Base-by-base conservation (phyloP, 2,329 filamentous ascomycete genomes). In the Penicillium sp. region DNA sequence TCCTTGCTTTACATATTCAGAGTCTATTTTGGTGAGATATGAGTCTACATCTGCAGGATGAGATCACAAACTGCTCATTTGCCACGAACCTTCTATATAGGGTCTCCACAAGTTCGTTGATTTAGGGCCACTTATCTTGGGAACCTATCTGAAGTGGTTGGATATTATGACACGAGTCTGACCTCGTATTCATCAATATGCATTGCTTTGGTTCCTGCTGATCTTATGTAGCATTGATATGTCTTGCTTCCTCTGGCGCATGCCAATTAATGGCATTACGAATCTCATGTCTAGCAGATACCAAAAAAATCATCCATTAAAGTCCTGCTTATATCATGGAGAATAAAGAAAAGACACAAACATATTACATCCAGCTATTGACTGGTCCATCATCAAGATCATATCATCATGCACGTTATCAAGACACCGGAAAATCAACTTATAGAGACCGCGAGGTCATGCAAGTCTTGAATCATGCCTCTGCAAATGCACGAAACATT, bases 401-500 rank as follows among this genome's bases (percentile, higher is more conserved):
- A 42, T 47, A 29, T 42, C 39, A 35, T 42, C 37, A 51, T 51
- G 48, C 39, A 47, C 18, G 29, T 16, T 27, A 41, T 41, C 46
- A 41, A 27, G 10, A 37, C 29, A 3, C 13, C 28, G 20, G 24
- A 14, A 23, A 14, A n/a, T 14, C 24, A 38, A 26, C 28, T 13
- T 14, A 37, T 37, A 42, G 27, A 40, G 53, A 55, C 53, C 50
- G 50, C 46, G 53, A 48, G 48, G 50, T 54, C 48, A 55, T 55
- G 50, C 47, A 52, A 49, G 31, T 55, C 45, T 53, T 44, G 24
- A 42, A 49, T 32, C 18, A 44, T 40, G 18, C 42, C 40, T 44
- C 38, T 18, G 18, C 24, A 18, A 40, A 45, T 13, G 38, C 14
- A 27, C 36, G 43, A 14, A 31, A 28, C 22, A 35, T 31, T 5